Base-by-base conservation (phyloP, 768 basidiomycete species). In the Xanthoconium purpureum region DNA sequence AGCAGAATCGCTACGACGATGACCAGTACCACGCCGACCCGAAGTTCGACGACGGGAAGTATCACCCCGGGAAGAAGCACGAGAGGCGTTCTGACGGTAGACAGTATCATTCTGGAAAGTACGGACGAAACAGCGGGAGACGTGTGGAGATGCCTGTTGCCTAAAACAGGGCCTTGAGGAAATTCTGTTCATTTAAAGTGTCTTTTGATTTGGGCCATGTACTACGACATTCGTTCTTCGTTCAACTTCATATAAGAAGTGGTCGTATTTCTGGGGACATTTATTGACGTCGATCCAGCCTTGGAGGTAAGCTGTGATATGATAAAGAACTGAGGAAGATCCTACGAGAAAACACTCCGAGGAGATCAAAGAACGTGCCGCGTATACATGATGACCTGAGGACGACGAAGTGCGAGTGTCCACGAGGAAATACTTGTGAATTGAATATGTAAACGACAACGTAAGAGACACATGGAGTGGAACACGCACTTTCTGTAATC, bases 181-280 rank as follows among this genome's bases (percentile, higher is more conserved):
- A 6, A 0, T 33, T 29, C 36, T 54, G 15, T 36, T 29, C 12
- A 39, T 49, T 47, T 48, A 46, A 51, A 54, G 54, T 20, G 35
- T 46, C 37, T 52, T 49, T 53, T 49, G 20, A 13, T 53, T 56
- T 55, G 38, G 52, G 20, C 48, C 55, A 44, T 56, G 32, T 49
- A 54, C 35, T 40, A 52, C 30, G 14, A 50, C 53, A 48, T 56
- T 66, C 65, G 42, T 58, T 54, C 44, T 65, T 55, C 51, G 12
- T 50, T 54, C 12, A n/a, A 45, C 43, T 11, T 42, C 10, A 40
- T 32, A 32, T n/a, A 35, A 42, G 32, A 36, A n/a, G n/a, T n/a
- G n/a, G n/a, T n/a, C n/a, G n/a, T n/a, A n/a, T n/a, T n/a, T n/a
- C n/a, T n/a, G n/a, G 32, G 32, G 11, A 33, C 32, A 33, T 33